Conservation (phyloP, 306 rosid genomes). For the Quercus dentata region DNA sequence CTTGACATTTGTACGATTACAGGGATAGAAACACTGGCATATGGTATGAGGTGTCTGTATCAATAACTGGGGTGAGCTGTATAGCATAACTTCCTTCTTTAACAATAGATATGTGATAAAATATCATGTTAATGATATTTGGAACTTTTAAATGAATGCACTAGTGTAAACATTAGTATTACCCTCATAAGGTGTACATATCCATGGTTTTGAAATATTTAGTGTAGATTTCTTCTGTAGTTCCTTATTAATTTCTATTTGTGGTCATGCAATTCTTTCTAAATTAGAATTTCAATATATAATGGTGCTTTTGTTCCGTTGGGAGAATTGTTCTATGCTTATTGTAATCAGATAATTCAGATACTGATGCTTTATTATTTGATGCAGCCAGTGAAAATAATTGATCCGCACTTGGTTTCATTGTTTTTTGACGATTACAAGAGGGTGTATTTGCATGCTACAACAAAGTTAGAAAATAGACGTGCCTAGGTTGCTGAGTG, state of each 20-base stretch:
- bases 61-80: background rate
- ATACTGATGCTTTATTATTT: constrained; percentile 8
- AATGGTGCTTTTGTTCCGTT: constrained; percentile 18
- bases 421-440: constrained; percentile 66
- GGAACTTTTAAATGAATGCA: too few species aligned
- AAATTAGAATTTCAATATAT: constrained; percentile 11
- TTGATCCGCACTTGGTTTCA: constrained; percentile 94
- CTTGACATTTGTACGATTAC: constrained; percentile 11
- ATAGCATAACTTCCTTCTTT: too few species aligned
- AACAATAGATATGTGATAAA: too few species aligned
- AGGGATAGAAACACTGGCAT: constrained; percentile 97
- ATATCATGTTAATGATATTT: too few species aligned
- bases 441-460: constrained; percentile 69
- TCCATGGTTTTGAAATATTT: too few species aligned
- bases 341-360: background rate
- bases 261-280: background rate
- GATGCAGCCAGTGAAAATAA: constrained; percentile 87
- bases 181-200: too few species aligned
- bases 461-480: constrained; percentile 73
- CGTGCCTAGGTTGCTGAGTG: constrained; percentile 69
- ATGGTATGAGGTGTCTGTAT: constrained; percentile 90
- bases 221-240: constrained; percentile 1
- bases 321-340: constrained; percentile 19
- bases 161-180: too few species aligned
- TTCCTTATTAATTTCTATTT: background rate